These are phyloP conservation scores for Coemansia sp. DNA, from an alignment of 192 early-diverging fungal genomes.

Conservation along the genomic window DNA sequence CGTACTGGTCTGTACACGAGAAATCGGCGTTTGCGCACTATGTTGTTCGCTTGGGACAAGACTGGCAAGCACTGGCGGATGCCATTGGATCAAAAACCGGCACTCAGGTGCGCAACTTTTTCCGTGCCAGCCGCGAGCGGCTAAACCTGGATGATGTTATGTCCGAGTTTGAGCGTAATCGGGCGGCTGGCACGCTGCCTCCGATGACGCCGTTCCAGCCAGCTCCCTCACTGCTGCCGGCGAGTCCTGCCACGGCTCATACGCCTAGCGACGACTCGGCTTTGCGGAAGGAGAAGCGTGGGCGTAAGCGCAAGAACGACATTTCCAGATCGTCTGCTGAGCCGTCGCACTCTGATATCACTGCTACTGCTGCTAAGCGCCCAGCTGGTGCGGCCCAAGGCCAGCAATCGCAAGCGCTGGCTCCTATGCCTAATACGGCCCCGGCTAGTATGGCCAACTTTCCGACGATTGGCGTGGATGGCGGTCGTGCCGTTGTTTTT, in stretches of 20 bases:
- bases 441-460: conserved; percentile 39
- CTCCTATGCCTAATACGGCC: conserved; percentile 23
- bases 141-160: conserved; percentile 54
- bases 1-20: conserved; percentile 90
- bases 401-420: not conserved
- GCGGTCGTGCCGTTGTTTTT: conserved; percentile 41
- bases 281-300: conserved; percentile 34
- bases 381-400: not conserved
- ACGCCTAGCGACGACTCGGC: conserved; percentile 7
- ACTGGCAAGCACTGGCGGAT: conserved; percentile 79
- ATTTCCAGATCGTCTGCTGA: conserved; percentile 7
- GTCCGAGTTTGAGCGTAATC: conserved; percentile 41
- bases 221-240: not conserved
- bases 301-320: conserved; percentile 50
- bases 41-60: conserved; percentile 63
- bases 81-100: conserved; percentile 76
- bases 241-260: conserved; percentile 4
- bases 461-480: conserved; percentile 50
- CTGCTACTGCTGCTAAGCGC: not conserved
- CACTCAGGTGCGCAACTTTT: conserved; percentile 86
- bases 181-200: conserved; percentile 29
- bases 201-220: conserved; percentile 27
- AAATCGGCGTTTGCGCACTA: conserved; percentile 71
- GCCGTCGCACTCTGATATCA: not conserved
- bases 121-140: conserved; percentile 64